Percentiles rank a stretch among this genome's conserved stretches.
Conservation (phyloP, 2,329 filamentous ascomycete genomes). For the Sporothrix schenckii region DNA sequence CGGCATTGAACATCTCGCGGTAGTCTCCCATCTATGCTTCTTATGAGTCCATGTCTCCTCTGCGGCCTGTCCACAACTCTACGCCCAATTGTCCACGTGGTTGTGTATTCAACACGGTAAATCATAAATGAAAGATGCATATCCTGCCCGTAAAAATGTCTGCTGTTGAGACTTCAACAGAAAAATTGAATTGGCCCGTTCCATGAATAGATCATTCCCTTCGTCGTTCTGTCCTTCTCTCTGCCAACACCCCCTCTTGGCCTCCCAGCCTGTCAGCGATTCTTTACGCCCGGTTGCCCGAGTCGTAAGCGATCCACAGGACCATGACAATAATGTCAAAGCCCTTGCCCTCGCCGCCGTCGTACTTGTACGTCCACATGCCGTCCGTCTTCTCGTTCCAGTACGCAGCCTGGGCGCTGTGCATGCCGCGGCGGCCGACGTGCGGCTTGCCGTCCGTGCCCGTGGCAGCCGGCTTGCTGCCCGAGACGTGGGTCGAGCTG, state of each 20-base stretch:
- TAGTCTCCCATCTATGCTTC: no score
- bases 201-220: neutral
- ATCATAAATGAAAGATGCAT: slow-evolving; percentile 4
- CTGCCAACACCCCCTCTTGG: neutral
- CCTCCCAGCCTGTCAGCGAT: neutral
- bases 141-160: neutral
- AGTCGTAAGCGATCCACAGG: slow-evolving; percentile 71
- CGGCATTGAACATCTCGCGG: neutral
- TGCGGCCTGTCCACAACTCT: neutral
- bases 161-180: no score
- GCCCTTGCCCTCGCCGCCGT: slow-evolving; percentile 67
- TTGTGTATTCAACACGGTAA: neutral
- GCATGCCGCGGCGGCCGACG: slow-evolving; percentile 86
- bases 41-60: neutral
- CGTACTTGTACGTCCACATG: slow-evolving; percentile 88
- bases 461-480: slow-evolving; percentile 52
- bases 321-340: slow-evolving; percentile 72
- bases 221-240: no score
- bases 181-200: neutral
- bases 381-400: slow-evolving; percentile 91
- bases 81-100: neutral
- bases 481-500: slow-evolving; percentile 59
- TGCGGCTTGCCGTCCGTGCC: slow-evolving; percentile 68
- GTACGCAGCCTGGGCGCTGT: slow-evolving; percentile 81
- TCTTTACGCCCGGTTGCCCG: slow-evolving; percentile 23